These are phyloP conservation scores for Nemania sp. DNA, from an alignment of 2,329 filamentous ascomycete species.

Conservation along the genomic window DNA sequence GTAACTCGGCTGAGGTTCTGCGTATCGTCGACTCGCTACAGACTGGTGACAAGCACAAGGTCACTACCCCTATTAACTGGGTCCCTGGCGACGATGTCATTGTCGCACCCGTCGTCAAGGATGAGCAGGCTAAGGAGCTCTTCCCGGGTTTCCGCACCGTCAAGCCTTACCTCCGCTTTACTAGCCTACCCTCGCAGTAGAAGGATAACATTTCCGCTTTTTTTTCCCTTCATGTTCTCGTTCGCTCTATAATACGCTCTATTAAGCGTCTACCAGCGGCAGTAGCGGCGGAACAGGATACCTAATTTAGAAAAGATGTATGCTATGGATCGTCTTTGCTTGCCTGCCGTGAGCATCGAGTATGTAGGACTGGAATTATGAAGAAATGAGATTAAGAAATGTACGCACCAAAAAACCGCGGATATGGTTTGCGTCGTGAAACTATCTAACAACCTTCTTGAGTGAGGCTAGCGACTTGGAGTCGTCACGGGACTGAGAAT, in stretches of 20 bases:
- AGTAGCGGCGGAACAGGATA: neutral
- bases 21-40: conserved; percentile 83
- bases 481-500: neutral
- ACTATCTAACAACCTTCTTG: neutral
- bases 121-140: conserved; percentile 86
- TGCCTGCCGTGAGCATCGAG: neutral
- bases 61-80: conserved; percentile 94
- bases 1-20: conserved; percentile 83
- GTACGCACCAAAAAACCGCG: neutral
- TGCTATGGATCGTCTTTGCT: conserved; percentile 7
- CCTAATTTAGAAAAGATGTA: conserved; percentile 10
- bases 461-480: neutral
- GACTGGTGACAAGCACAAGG: conserved; percentile 86
- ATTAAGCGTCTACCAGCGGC: neutral
- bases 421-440: conserved; percentile 6
- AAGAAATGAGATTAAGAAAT: conserved; percentile 22
- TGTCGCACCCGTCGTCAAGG: conserved; percentile 84
- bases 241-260: conserved; percentile 37
- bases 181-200: conserved; percentile 70
- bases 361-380: conserved; percentile 15
- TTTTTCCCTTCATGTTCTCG: conserved; percentile 47
- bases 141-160: conserved; percentile 81
- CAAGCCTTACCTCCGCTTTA: conserved; percentile 81
- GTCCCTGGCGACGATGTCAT: conserved; percentile 90
- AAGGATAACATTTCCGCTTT: conserved; percentile 36